phyloP scores from a whole-genome alignment of 352 stramenopile genomes.

The Phytophthora parvispora region DNA sequence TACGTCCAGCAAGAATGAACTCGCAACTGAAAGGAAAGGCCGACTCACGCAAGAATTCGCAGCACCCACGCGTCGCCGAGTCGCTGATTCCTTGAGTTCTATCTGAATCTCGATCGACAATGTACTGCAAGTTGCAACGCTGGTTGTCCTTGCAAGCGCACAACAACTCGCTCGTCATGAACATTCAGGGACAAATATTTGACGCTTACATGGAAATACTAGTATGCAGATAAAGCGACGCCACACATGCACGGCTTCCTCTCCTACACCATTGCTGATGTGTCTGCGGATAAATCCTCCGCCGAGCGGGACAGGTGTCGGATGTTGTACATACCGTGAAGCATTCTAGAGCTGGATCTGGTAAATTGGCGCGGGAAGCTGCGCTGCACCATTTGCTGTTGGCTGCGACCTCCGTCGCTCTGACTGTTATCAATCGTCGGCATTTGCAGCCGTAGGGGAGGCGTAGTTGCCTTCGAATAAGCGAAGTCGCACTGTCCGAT shows the following conservation, averaged over 20 bases:
- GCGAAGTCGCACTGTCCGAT: too few relatives aligned
- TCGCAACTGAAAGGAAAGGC: not conserved
- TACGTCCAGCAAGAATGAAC: not conserved
- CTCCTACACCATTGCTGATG: not conserved
- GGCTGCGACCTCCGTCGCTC: too few relatives aligned
- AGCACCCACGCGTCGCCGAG: not conserved
- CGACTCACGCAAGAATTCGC: not conserved
- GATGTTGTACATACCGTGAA: constrained; percentile 8
- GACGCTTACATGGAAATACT: too few relatives aligned
- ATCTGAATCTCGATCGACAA: constrained; percentile 16
- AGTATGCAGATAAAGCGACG: too few relatives aligned
- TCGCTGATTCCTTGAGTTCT: not conserved
- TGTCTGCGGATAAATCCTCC: not conserved
- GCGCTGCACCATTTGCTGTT: not conserved
- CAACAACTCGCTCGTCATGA: too few relatives aligned
- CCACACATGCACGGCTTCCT: too few relatives aligned
- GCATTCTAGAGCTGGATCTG: not conserved
- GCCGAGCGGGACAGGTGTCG: not conserved
- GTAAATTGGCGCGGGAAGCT: too few relatives aligned
- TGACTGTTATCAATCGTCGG: too few relatives aligned
- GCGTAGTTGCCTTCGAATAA: too few relatives aligned
- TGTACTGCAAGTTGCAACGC: not conserved
- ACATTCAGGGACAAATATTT: too few relatives aligned
- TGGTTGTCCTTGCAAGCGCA: too few relatives aligned
- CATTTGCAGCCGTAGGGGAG: too few relatives aligned